Evolutionary conservation across 2,329 filamentous ascomycete genomes (phyloP).

Genomic region (Verticillium longisporum): DNA sequence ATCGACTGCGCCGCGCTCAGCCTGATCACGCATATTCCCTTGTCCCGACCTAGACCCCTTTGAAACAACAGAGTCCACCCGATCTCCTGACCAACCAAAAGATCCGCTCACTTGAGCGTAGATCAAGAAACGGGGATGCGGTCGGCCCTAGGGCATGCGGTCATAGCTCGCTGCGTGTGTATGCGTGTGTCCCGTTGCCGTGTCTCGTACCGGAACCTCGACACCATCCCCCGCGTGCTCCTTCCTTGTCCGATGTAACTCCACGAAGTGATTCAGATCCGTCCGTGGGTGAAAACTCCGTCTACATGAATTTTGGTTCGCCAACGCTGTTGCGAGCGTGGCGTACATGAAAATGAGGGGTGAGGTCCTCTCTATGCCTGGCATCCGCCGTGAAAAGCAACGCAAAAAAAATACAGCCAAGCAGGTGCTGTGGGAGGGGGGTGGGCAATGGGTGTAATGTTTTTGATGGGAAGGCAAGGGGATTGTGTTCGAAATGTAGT

Average conservation of each 20-base stretch:
- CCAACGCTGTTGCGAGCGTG: slow-evolving; percentile 11
- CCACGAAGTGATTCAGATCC: slow-evolving; percentile 3
- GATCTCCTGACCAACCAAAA: slow-evolving; percentile 3
- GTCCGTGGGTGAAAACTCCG: slow-evolving; percentile 11
- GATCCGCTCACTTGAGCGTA: neutral
- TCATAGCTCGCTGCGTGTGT: neutral
- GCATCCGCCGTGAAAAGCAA: slow-evolving; percentile 9
- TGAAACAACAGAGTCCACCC: neutral
- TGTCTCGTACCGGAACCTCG: neutral
- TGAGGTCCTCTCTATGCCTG: slow-evolving; percentile 11
- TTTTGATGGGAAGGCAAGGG: neutral
- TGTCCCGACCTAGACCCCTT: slow-evolving; percentile 4
- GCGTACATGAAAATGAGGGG: slow-evolving; percentile 12
- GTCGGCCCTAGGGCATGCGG: neutral
- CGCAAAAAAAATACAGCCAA: slow-evolving; percentile 13
- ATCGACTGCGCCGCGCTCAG: neutral
- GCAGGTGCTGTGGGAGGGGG: neutral
- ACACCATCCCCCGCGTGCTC: neutral
- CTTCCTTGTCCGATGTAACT: neutral
- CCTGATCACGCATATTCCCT: slow-evolving; percentile 1
- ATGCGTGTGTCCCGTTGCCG: neutral
- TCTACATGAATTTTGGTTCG: slow-evolving; percentile 14
- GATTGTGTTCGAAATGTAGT: slow-evolving; percentile 3
- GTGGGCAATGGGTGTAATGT: slow-evolving; percentile 7
- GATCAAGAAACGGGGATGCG: neutral